These are phyloP conservation scores for Ascochyta koolunga DNA, from an alignment of 2,329 filamentous ascomycete genomes.

Conservation along the genomic window DNA sequence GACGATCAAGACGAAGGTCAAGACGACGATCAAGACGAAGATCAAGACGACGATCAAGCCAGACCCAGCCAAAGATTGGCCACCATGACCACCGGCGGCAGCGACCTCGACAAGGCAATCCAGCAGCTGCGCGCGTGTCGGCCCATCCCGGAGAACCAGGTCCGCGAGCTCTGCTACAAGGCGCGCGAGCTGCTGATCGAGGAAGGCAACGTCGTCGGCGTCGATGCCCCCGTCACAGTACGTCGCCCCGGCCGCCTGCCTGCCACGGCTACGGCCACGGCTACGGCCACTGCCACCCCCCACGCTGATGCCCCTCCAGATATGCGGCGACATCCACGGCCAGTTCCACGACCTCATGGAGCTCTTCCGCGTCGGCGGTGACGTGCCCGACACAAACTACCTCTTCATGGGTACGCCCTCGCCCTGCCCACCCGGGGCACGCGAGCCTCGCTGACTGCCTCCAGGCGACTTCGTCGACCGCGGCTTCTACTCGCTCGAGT, in stretches of 20 bases:
- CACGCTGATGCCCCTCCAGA: slow-evolving; percentile 4
- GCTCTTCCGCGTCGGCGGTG: slow-evolving; percentile 89
- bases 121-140: slow-evolving; percentile 93
- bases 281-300: not conserved
- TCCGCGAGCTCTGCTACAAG: slow-evolving; percentile 96
- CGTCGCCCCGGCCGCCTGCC: slow-evolving; percentile 24
- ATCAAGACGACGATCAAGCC: too few relatives aligned
- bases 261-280: not conserved
- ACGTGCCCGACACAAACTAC: slow-evolving; percentile 95
- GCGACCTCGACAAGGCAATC: slow-evolving; percentile 74
- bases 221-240: slow-evolving; percentile 93
- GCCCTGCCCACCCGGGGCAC: too few relatives aligned
- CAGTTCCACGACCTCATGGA: slow-evolving; percentile 98
- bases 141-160: slow-evolving; percentile 92
- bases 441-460: not conserved
- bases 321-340: slow-evolving; percentile 91
- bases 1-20: too few relatives aligned
- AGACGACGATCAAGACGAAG: too few relatives aligned
- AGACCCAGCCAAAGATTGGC: too few relatives aligned
- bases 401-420: slow-evolving; percentile 80
- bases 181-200: slow-evolving; percentile 95
- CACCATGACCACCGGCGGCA: slow-evolving; percentile 65
- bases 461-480: slow-evolving; percentile 94
- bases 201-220: slow-evolving; percentile 95
- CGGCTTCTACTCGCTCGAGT: slow-evolving; percentile 97